Percentiles rank a stretch among this genome's conserved stretches.
Conservation (phyloP, 352 stramenopile genomes). For the Globisporangium spinosum region DNA sequence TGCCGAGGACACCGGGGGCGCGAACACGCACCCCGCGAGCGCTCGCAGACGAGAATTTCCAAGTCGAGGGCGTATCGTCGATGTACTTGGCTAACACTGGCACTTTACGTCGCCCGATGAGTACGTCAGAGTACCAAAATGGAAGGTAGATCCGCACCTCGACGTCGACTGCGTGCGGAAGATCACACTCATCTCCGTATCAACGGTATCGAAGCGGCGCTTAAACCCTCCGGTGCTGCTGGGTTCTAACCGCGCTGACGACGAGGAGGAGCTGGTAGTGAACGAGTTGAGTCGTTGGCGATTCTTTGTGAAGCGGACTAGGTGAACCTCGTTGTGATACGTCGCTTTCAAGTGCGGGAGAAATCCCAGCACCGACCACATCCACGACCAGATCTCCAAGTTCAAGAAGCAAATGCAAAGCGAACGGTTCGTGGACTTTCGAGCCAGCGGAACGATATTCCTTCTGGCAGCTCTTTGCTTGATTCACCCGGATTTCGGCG, state of each 20-base stretch:
- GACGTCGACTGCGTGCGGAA: conserved; percentile 23
- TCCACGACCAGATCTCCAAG: conserved; percentile 24
- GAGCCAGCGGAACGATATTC: background rate
- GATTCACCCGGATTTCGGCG: background rate
- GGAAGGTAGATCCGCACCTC: conserved; percentile 34
- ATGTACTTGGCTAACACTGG: conserved; percentile 14
- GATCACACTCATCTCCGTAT: background rate
- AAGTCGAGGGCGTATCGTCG: background rate
- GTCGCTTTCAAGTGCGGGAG: conserved; percentile 22
- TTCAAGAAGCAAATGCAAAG: conserved; percentile 4
- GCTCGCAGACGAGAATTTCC: background rate
- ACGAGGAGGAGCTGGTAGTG: background rate
- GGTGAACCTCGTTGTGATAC: background rate
- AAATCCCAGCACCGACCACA: conserved; percentile 26
- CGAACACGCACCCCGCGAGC: background rate
- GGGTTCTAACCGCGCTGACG: background rate
- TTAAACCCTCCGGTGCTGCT: background rate
- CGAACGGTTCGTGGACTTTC: background rate
- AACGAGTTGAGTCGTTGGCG: background rate
- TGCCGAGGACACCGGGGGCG: background rate
- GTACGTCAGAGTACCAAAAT: conserved; percentile 26
- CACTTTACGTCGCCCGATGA: conserved; percentile 23
- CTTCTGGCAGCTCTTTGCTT: background rate
- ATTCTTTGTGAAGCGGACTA: conserved; percentile 18
- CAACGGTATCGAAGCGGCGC: background rate